phyloP scores from a whole-genome alignment of 257 asterid species.

The Nicotiana tomentosiformis region DNA sequence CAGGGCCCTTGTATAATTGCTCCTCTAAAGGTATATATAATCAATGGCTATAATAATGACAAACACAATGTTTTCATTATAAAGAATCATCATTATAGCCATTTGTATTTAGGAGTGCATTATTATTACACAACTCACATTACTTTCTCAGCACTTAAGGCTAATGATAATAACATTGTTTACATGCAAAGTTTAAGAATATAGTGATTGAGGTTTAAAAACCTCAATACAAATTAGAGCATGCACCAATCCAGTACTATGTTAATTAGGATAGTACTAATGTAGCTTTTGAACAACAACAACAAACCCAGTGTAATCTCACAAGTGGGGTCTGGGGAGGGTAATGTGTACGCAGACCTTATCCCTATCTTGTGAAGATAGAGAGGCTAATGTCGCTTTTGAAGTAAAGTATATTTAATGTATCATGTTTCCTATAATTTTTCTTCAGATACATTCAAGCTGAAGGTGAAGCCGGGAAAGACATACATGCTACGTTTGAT shows the following conservation, averaged over 20 bases:
- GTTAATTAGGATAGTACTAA: not conserved
- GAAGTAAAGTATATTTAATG: not conserved
- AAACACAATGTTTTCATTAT: not conserved
- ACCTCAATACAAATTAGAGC: not conserved
- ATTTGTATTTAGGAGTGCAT: not conserved
- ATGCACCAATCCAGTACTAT: not conserved
- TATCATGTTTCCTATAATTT: not conserved
- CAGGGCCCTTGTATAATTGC: slow-evolving; percentile 65
- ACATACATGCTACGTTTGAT: slow-evolving; percentile 65
- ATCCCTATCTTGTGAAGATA: too few relatives aligned
- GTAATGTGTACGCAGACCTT: too few relatives aligned
- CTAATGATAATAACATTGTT: not conserved
- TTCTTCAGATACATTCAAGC: slow-evolving; percentile 44
- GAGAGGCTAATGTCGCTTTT: too few relatives aligned
- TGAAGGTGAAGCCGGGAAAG: slow-evolving; percentile 55
- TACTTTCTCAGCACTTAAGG: not conserved
- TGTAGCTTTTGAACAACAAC: not conserved
- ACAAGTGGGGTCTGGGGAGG: too few relatives aligned
- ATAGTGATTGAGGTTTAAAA: not conserved
- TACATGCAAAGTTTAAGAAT: not conserved
- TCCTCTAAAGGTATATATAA: slow-evolving; percentile 51
- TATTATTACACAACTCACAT: not conserved
- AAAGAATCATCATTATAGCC: not conserved
- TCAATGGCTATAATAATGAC: not conserved
- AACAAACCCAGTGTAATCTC: too few relatives aligned